Percentiles rank a stretch among this genome's conserved stretches.
phyloP scores from a whole-genome alignment of 2,329 filamentous ascomycete species.

The Colletotrichum sp. region DNA sequence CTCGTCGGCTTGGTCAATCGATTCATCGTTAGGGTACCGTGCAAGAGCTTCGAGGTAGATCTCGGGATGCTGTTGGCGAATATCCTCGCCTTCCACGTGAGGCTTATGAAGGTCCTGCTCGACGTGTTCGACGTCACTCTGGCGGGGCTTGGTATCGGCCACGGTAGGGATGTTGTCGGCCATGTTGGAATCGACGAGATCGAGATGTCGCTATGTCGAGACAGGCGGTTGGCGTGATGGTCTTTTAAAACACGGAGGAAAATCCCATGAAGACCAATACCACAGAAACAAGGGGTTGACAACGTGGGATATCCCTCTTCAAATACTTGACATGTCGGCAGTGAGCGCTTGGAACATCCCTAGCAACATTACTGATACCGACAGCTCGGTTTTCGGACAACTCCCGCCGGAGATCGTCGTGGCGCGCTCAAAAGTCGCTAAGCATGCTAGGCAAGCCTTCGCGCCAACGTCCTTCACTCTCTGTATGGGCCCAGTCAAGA shows the following conservation, averaged over 20 bases:
- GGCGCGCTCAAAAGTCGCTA: background rate
- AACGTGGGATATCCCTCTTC: background rate
- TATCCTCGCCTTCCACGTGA: background rate
- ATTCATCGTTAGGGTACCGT: constrained; percentile 39
- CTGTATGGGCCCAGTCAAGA: background rate
- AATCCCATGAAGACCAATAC: background rate
- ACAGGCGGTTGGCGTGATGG: background rate
- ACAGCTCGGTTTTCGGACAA: background rate
- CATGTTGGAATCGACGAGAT: background rate
- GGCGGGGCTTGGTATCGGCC: background rate
- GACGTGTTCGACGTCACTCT: constrained; percentile 21
- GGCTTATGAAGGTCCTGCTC: constrained; percentile 22
- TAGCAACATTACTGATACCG: background rate
- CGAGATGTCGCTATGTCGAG: background rate
- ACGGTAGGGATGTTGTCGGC: background rate
- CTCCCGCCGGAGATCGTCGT: background rate
- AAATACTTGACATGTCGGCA: background rate
- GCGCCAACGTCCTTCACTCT: background rate
- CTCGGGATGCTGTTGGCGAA: constrained; percentile 27
- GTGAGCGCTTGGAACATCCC: background rate
- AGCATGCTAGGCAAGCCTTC: background rate
- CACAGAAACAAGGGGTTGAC: background rate
- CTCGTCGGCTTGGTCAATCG: constrained; percentile 37
- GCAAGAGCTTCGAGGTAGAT: constrained; percentile 39
- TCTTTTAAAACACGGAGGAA: background rate